These are phyloP conservation scores for Daedalea quercina DNA, from an alignment of 768 basidiomycete genomes.

Conservation along the genomic window DNA sequence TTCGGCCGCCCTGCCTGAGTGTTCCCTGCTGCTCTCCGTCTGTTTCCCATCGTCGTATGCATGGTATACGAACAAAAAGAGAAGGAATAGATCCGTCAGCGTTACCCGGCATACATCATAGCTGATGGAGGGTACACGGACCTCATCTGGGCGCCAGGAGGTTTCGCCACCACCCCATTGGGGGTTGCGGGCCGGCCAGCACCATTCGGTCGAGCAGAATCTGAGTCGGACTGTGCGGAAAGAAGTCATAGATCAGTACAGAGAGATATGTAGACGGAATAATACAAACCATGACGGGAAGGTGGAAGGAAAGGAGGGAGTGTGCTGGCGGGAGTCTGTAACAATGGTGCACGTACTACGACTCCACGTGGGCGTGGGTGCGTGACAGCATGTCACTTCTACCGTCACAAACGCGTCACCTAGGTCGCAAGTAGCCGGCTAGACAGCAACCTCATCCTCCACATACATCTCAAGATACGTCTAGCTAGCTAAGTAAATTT, in stretches of 20 bases:
- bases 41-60: constrained; percentile 20
- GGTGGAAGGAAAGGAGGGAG: constrained; percentile 10
- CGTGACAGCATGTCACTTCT: not conserved
- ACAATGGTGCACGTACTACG: constrained; percentile 1
- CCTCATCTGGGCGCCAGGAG: constrained; percentile 80
- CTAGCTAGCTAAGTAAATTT: no score
- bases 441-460: no score
- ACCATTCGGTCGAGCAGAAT: constrained; percentile 38
- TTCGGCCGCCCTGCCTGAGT: constrained; percentile 69
- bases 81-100: not conserved
- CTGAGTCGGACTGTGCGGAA: constrained; percentile 67
- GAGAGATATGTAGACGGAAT: not conserved
- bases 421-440: no score
- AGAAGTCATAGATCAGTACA: not conserved
- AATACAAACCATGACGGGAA: constrained; percentile 28
- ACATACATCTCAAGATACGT: no score
- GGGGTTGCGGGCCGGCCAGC: constrained; percentile 25
- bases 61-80: not conserved
- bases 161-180: constrained; percentile 51
- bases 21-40: constrained; percentile 63
- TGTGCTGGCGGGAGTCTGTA: constrained; percentile 20
- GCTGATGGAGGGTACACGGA: constrained; percentile 26
- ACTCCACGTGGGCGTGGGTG: constrained; percentile 15
- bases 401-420: constrained; percentile 7
- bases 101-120: not conserved